Evolutionary conservation across 306 rosid species (phyloP), one percentile per base, ranked within the genome.

Genomic region (Oemleria cerasiformis): DNA sequence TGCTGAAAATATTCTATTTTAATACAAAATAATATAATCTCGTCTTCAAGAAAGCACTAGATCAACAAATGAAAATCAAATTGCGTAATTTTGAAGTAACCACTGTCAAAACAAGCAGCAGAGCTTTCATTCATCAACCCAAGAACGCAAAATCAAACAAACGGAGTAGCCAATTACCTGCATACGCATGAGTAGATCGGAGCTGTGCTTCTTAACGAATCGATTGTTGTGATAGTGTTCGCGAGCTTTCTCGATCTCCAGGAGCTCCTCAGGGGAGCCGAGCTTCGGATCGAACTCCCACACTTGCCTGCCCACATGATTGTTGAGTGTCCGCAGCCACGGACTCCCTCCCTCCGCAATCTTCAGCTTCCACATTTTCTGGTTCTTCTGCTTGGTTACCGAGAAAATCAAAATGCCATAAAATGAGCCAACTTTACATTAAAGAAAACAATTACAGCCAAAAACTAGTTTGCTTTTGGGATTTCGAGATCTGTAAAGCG

Each of bases 361-460:
- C 85, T 87, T 92, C 60, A 92, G 87, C 87, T 86, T 92, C 97
- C 97, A 92, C 97, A 92, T 91, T 86, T 30, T 66, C 48, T 15
- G 8, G 61, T 23, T 23, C n/a, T 23, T 59, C 64, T 34, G 20
- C 12, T 59, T 17, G 66, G 47, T 39, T 61, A 7, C 66, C 25
- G 25, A n/a, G 45, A 61, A 61, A 61, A 61, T 3, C 36, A 30
- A 30, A 58, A 30, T 61, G 66, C 47, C 23, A 17, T 25, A 61
- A 38, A 38, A n/a, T 4, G 45, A 34, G 7, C 42, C 1, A 38
- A 59, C 20, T 34, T 14, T 49, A 49, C 15, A 17, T 5, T 9
- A 59, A 38, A 14, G 42, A 34, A 56, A 25, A 59, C 54, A 49
- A 49, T 16, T 30, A 7, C 10, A 21, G 40, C 42, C 39, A 2